Base-by-base conservation (phyloP, 2,329 filamentous ascomycete genomes). In the Ophiobolus disseminans region DNA sequence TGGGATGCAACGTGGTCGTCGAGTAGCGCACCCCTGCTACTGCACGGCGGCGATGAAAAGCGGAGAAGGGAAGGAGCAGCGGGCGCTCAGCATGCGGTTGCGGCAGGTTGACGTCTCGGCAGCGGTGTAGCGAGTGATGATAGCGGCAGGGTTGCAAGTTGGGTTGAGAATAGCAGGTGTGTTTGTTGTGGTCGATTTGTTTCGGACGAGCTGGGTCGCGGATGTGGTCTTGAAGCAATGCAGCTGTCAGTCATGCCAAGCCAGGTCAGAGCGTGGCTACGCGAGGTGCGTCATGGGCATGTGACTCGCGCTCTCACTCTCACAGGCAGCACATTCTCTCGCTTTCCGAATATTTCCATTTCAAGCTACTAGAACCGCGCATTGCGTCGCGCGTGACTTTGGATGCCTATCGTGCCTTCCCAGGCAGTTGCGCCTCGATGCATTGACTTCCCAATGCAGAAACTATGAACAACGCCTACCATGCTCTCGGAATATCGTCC, bases 41-140 rank as follows among this genome's bases (percentile, higher is more conserved):
- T 50, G 49, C 45, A 54, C 55, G 55, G 60, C 60, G 60, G 58
- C 58, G 55, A 58, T 48, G 55, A 56, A 62, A 63, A 65, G 60
- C 58, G 58, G 62, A 62, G 62, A 58, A 58, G 39, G n/a, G 62
- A 58, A 32, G 51, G 48, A 46, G 51, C 40, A 42, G 45, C 48
- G 49, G 48, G 41, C 40, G 40, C 40, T 37, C 26, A 41, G 34
- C 25, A 32, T 38, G 37, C 31, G 39, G 45, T 40, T 36, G 20
- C 40, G 39, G 49, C 46, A 51, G 48, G 50, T 50, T 36, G 44
- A 44, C 43, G 30, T 45, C n/a, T 26, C 38, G 17, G 41, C 25
- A 30, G 20, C 23, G n/a, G 36, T 22, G 40, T 37, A 34, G 36
- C 36, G 11, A 44, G 43, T 46, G 32, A 40, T 35, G 45, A 45